Evolutionary conservation across 345 rosid genomes (phyloP).

Genomic region (Populus alba): DNA sequence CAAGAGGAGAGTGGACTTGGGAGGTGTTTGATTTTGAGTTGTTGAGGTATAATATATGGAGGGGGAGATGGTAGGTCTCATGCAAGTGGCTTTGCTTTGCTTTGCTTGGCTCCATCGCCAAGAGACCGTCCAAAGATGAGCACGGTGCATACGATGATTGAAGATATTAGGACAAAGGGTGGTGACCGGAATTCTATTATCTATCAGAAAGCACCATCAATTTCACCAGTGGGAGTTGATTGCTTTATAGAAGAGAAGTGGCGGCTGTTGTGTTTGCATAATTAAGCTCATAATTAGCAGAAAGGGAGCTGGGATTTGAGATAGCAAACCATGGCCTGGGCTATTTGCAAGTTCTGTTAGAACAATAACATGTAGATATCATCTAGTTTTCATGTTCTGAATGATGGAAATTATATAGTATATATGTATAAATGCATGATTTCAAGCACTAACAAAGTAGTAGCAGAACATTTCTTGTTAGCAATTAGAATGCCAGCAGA

Average conservation of each 20-base stretch:
- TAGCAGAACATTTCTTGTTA: not conserved
- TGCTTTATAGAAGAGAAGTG: no score
- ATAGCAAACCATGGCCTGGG: not conserved
- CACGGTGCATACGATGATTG: conserved; percentile 34
- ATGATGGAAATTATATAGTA: not conserved
- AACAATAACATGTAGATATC: not conserved
- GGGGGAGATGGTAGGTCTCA: conserved; percentile 37
- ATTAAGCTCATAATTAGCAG: not conserved
- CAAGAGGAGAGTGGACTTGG: conserved; percentile 26
- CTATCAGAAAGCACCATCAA: conserved; percentile 19
- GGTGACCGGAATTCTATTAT: conserved; percentile 17
- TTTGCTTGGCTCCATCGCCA: conserved; percentile 39
- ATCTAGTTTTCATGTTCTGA: not conserved
- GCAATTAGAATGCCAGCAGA: not conserved
- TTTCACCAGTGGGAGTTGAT: not conserved
- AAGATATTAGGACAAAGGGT: conserved; percentile 33
- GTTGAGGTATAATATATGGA: conserved; percentile 28
- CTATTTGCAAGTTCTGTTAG: not conserved
- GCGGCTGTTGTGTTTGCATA: not conserved
- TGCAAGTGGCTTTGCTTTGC: conserved; percentile 41
- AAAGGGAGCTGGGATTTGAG: not conserved
- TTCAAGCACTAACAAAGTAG: not conserved
- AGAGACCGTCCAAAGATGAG: conserved; percentile 46
- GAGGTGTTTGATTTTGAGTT: conserved; percentile 48
- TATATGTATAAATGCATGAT: not conserved